Evolutionary conservation across 768 basidiomycete species (phyloP).

Genomic region (Tylopilus balloui): DNA sequence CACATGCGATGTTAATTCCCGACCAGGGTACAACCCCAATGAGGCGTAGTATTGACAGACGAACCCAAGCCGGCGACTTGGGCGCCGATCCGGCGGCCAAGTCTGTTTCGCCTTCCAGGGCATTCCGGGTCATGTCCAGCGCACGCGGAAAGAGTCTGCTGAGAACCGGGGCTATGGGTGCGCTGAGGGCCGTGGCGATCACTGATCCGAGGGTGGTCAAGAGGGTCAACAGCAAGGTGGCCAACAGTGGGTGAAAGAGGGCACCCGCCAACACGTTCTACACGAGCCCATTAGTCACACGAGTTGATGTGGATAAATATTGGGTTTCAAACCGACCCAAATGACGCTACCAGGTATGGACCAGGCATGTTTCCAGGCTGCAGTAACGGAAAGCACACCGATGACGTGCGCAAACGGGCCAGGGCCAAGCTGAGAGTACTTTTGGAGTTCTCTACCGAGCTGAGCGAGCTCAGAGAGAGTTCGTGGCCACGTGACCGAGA

Average conservation of each 20-base stretch:
- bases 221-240: conserved; percentile 74
- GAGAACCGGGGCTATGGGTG: conserved; percentile 81
- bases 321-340: conserved; percentile 52
- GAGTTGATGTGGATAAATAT: background rate
- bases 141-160: conserved; percentile 79
- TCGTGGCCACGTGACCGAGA: conserved; percentile 71
- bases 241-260: conserved; percentile 75
- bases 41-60: conserved; percentile 81
- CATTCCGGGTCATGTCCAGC: conserved; percentile 77
- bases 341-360: conserved; percentile 92
- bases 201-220: conserved; percentile 87
- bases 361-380: conserved; percentile 97
- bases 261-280: conserved; percentile 91
- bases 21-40: conserved; percentile 96
- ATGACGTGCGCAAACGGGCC: conserved; percentile 71
- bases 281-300: conserved; percentile 15
- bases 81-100: conserved; percentile 33
- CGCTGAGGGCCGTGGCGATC: conserved; percentile 73
- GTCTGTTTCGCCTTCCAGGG: conserved; percentile 66
- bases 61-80: conserved; percentile 63
- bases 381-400: conserved; percentile 75
- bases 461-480: conserved; percentile 72
- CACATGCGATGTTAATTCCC: conserved; percentile 94
- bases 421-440: conserved; percentile 68
- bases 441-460: conserved; percentile 70